Evolutionary conservation across 345 rosid genomes (phyloP), one percentile per base, ranked within the genome.

Genomic region (Murraya paniculata): DNA sequence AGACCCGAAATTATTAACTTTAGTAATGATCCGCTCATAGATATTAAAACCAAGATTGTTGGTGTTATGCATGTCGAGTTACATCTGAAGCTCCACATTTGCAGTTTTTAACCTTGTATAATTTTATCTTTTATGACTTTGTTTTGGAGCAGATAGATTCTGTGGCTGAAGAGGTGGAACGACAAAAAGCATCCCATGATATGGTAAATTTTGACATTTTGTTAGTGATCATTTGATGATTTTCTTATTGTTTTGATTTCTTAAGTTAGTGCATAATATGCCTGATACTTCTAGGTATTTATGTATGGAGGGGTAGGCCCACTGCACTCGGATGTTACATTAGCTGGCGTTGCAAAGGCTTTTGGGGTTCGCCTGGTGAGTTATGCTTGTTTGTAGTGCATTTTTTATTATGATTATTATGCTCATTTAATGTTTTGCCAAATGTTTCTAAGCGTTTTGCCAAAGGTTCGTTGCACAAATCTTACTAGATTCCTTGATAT

Each of bases 151-250:
- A 96, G 99, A 83, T 94, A 81, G 99, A 96, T 89, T 90, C 93
- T 64, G 99, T 96, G 71, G 98, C 98, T 60, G 98, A 94, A 87
- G 99, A 94, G 82, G 97, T 96, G 74, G 99, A 94, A 59, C 92
- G 83, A 62, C 86, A 77, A 75, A 92, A 85, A 85, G 89, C 93
- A 71, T 78, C 88, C 67, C 85, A 85, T 85, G 97, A 96, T 83
- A 86, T 94, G 94, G 99, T 96, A 85, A 84, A 65, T 36, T n/a
- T 68, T 77, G 56, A 13, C 28, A 36, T 71, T 72, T 30, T 74
- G 59, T 74, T 71, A 38, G 50, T 65, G 65, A n/a, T 28, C 10
- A 30, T 68, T 78, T 67, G 59, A 61, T 79, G 13, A 77, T 72
- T 76, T 39, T 59, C 31, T 45, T 27, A 38, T 62, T 61, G 64